Evolutionary conservation across 352 stramenopile genomes (phyloP).

Genomic region (Pythium scleroteichum): DNA sequence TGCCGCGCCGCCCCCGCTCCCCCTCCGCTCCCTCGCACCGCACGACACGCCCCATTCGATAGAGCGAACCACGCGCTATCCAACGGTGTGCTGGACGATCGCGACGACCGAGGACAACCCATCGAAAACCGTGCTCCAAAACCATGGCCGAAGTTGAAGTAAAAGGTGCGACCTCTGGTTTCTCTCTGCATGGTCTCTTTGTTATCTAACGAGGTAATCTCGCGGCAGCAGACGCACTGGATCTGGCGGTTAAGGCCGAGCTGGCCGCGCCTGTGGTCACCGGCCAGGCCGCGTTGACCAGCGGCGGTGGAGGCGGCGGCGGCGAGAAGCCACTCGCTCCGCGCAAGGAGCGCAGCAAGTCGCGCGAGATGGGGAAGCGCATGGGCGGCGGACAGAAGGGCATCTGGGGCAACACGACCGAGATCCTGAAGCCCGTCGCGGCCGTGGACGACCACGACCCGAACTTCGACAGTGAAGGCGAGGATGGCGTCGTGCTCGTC

Average conservation of each 20-base stretch:
- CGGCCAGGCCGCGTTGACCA: conserved; percentile 1
- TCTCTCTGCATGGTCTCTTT: neutral
- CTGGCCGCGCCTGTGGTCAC: conserved; percentile 19
- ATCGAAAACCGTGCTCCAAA: neutral
- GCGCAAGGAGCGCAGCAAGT: conserved; percentile 85
- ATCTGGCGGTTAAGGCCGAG: conserved; percentile 24
- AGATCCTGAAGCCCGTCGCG: conserved; percentile 63
- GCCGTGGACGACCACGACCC: conserved; percentile 91
- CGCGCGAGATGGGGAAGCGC: conserved; percentile 80
- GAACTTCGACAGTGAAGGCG: conserved; percentile 92
- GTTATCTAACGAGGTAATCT: neutral
- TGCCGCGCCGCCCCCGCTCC: neutral
- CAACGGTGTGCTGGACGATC: conserved; percentile 8
- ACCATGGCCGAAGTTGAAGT: conserved; percentile 26
- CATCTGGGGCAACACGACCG: conserved; percentile 75
- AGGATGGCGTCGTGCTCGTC: conserved; percentile 89
- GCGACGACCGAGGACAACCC: neutral
- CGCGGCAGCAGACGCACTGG: conserved; percentile 24
- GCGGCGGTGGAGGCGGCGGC: conserved; percentile 23
- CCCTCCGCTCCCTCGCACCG: neutral
- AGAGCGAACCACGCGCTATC: conserved; percentile 11
- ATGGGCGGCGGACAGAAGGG: conserved; percentile 88
- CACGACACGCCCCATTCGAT: conserved; percentile 4
- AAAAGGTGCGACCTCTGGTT: conserved; percentile 12
- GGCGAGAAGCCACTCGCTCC: conserved; percentile 56